Percentiles rank a stretch among this genome's conserved stretches.
phyloP scores from a whole-genome alignment of 2,329 filamentous ascomycete species.

The Hymenoscyphus scutula region DNA sequence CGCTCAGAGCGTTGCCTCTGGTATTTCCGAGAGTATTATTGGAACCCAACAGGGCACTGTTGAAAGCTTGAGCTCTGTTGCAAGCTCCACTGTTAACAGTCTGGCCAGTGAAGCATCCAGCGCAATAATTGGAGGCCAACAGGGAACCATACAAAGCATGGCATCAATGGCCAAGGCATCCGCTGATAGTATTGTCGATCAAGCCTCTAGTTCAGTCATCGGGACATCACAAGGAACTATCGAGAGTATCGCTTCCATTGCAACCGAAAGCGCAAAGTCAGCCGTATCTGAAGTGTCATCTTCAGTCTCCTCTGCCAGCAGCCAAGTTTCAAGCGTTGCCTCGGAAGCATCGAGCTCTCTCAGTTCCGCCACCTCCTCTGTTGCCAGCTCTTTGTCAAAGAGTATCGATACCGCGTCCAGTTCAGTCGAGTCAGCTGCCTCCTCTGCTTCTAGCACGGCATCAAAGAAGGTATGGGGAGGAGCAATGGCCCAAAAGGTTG shows the following conservation, averaged over 20 bases:
- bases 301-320: constrained; percentile 25
- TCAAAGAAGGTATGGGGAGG: constrained; percentile 49
- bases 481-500: constrained; percentile 41
- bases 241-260: constrained; percentile 29
- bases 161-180: constrained; percentile 34
- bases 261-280: constrained; percentile 25
- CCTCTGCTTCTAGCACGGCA: constrained; percentile 31
- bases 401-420: constrained; percentile 31
- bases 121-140: constrained; percentile 27
- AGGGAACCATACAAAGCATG: constrained; percentile 37
- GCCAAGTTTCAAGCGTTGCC: constrained; percentile 18
- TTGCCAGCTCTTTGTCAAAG: constrained; percentile 36
- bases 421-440: constrained; percentile 29
- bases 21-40: constrained; percentile 22
- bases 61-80: constrained; percentile 26
- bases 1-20: constrained; percentile 25
- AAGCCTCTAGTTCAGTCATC: constrained; percentile 32
- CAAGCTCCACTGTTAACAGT: constrained; percentile 20
- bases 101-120: constrained; percentile 27
- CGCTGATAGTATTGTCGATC: constrained; percentile 29
- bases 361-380: constrained; percentile 34
- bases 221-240: constrained; percentile 30
- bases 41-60: constrained; percentile 23
- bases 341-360: constrained; percentile 27
- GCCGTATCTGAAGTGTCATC: constrained; percentile 30